Evolutionary conservation across 441 rosid species (phyloP).

Genomic region (Rhodomyrtus psidioides): DNA sequence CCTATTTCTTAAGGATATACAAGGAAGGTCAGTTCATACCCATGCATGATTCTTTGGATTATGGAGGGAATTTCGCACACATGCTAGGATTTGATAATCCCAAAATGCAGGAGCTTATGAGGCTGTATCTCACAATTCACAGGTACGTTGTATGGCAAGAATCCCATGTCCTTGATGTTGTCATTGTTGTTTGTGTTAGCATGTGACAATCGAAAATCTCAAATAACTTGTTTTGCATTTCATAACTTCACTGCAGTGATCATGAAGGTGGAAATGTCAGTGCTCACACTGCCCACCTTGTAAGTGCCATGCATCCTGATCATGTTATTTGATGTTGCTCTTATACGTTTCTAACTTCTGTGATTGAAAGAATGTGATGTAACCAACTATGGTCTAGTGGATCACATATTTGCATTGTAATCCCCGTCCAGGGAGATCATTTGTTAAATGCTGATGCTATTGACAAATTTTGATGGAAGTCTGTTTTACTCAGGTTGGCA

Average conservation of each 20-base stretch:
- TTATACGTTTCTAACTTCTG: background rate
- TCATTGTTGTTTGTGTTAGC: background rate
- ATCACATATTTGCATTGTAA: background rate
- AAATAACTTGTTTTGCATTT: background rate
- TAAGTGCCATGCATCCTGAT: constrained; percentile 19
- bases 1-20: constrained; percentile 46
- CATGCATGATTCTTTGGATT: constrained; percentile 69
- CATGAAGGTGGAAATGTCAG: constrained; percentile 99
- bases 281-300: constrained; percentile 97
- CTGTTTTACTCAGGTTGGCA: constrained; percentile 58
- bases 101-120: constrained; percentile 95
- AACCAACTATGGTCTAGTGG: background rate
- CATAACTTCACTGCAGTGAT: constrained; percentile 46
- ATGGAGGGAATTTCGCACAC: constrained; percentile 84
- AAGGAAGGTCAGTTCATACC: constrained; percentile 72
- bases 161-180: background rate
- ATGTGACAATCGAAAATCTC: background rate
- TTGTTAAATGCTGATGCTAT: background rate
- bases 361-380: background rate
- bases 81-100: constrained; percentile 91
- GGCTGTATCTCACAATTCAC: constrained; percentile 95
- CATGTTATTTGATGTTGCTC: background rate
- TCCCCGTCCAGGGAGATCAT: background rate
- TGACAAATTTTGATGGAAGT: background rate
- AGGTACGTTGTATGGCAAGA: constrained; percentile 32